A percentile compares a stretch with the other conserved stretches of the same genome.
Evolutionary conservation across 495 filamentous ascomycete species (phyloP).

Genomic region (Trichocladium uniseriatum): DNA sequence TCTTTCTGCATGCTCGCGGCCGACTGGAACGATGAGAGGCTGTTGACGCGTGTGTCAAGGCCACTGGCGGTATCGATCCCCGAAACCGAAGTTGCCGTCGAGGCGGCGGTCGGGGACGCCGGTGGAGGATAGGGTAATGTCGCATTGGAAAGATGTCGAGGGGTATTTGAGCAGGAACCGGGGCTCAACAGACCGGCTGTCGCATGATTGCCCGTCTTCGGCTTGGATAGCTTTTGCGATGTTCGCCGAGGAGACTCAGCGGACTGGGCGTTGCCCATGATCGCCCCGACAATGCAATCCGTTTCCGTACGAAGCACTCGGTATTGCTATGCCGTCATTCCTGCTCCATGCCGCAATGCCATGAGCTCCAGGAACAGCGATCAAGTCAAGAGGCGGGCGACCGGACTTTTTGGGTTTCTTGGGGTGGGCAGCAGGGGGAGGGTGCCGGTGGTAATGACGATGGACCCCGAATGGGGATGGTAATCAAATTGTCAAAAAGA

Average conservation of each 20-base stretch:
- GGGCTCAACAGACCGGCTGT: conserved; percentile 39
- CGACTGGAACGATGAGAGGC: conserved; percentile 16
- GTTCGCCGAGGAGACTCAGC: conserved; percentile 30
- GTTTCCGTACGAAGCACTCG: too few species aligned
- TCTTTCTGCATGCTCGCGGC: conserved; percentile 12
- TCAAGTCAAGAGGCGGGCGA: conserved; percentile 17
- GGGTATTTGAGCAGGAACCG: conserved; percentile 25
- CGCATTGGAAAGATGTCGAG: conserved; percentile 27
- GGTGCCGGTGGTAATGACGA: too few species aligned
- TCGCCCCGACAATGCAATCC: conserved; percentile 18
- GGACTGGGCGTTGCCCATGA: conserved; percentile 42
- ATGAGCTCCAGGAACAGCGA: background rate
- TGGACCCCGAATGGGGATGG: too few species aligned
- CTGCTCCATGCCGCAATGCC: conserved; percentile 33
- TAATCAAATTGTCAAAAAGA: too few species aligned
- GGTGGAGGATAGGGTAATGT: conserved; percentile 14
- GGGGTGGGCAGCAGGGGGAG: too few species aligned
- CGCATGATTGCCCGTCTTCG: conserved; percentile 34
- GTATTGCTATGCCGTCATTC: conserved; percentile 35
- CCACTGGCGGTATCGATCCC: conserved; percentile 4
- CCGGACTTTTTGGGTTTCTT: conserved; percentile 1
- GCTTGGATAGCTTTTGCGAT: conserved; percentile 42
- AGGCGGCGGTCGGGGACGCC: conserved; percentile 10
- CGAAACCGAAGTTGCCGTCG: conserved; percentile 15
- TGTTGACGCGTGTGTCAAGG: conserved; percentile 5